phyloP scores from a whole-genome alignment of 2,329 filamentous ascomycete genomes.

The Tolypocladium tropicale region DNA sequence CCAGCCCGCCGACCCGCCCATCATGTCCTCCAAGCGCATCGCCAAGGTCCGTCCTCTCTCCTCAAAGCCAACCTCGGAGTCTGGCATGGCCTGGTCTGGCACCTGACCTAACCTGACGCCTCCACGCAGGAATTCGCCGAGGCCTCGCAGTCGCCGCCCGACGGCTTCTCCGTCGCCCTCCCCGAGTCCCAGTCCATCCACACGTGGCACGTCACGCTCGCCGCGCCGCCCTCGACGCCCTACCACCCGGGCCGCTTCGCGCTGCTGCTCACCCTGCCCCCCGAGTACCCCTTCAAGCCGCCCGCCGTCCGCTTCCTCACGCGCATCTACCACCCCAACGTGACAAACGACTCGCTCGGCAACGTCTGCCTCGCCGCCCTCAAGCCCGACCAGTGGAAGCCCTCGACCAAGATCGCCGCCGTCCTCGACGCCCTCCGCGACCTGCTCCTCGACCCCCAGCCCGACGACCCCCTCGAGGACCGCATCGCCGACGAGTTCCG shows the following conservation, averaged over 20 bases:
- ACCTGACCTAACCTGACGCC: neutral
- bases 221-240: constrained; percentile 31
- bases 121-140: constrained; percentile 40
- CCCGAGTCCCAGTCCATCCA: constrained; percentile 37
- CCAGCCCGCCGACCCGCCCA: constrained; percentile 1
- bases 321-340: constrained; percentile 92
- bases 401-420: constrained; percentile 61
- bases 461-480: constrained; percentile 81
- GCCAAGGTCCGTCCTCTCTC: constrained; percentile 23
- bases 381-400: constrained; percentile 86
- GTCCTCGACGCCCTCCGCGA: constrained; percentile 69
- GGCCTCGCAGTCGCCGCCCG: constrained; percentile 34
- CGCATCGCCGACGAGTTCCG: constrained; percentile 79
- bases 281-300: constrained; percentile 84
- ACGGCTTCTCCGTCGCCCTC: constrained; percentile 36
- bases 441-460: constrained; percentile 70
- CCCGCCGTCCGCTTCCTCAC: constrained; percentile 71
- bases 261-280: constrained; percentile 61
- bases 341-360: constrained; percentile 77
- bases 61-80: too few species aligned
- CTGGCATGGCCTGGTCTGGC: too few species aligned
- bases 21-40: constrained; percentile 35
- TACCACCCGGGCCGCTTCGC: constrained; percentile 63
- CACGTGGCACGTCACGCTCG: constrained; percentile 40
- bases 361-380: constrained; percentile 80